Conservation (phyloP, 306 rosid species). For the Citrullus colocynthis region DNA sequence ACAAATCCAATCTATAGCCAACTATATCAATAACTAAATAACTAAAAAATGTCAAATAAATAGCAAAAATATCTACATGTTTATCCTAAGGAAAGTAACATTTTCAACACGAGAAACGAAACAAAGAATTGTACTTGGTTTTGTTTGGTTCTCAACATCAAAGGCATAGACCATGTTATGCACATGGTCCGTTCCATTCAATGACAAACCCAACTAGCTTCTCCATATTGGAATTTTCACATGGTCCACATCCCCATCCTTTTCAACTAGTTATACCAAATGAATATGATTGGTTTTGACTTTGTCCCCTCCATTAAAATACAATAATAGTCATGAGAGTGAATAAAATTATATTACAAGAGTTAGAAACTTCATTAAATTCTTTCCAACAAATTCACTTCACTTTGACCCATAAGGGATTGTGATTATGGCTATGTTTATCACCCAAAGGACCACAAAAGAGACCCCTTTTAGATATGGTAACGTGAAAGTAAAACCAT, state of each 20-base stretch:
- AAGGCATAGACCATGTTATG: not conserved
- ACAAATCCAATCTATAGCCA: no score
- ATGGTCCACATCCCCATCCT: not conserved
- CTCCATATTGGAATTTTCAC: conserved; percentile 3
- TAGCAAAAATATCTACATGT: not conserved
- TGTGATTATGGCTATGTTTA: not conserved
- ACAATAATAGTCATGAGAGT: not conserved
- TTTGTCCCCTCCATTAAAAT: conserved; percentile 6
- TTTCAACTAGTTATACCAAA: not conserved
- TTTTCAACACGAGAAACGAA: not conserved
- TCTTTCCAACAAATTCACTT: not conserved
- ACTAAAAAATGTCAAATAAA: not conserved
- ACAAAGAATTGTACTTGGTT: not conserved
- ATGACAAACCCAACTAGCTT: not conserved
- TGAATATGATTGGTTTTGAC: conserved; percentile 7
- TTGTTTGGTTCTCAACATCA: not conserved
- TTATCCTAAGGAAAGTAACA: not conserved
- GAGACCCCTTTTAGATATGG: not conserved
- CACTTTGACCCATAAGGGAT: not conserved
- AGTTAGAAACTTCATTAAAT: not conserved
- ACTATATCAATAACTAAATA: no score
- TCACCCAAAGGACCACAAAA: not conserved
- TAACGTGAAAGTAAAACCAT: not conserved
- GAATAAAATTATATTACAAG: not conserved
- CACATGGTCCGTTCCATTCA: conserved; percentile 3